Evolutionary conservation across 371 early-diverging fungal species (phyloP).

Genomic region (Apophysomyces variabilis): DNA sequence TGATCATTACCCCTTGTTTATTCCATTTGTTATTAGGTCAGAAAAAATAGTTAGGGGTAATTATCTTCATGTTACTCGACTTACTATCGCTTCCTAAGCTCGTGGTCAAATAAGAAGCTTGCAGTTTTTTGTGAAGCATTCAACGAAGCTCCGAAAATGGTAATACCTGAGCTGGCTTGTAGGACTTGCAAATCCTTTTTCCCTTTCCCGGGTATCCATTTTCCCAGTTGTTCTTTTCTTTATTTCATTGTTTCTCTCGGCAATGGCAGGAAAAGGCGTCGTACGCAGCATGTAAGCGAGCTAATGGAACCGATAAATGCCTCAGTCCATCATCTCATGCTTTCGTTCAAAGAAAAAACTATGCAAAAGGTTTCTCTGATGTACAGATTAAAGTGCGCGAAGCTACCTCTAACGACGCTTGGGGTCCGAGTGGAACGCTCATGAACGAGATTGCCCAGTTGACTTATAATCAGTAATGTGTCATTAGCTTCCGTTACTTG

Average conservation of each 20-base stretch:
- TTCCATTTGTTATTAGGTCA: too few species aligned
- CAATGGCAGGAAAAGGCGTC: slow-evolving; percentile 53
- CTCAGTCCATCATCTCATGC: slow-evolving; percentile 8
- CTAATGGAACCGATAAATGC: background rate
- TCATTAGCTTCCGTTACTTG: background rate
- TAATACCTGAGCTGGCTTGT: background rate
- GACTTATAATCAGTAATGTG: slow-evolving; percentile 80
- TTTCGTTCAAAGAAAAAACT: slow-evolving; percentile 81
- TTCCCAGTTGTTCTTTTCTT: slow-evolving; percentile 5
- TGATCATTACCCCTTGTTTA: too few species aligned
- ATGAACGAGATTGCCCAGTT: slow-evolving; percentile 89
- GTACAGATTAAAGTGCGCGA: slow-evolving; percentile 91
- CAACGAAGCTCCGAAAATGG: slow-evolving; percentile 6
- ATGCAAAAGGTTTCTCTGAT: slow-evolving; percentile 92
- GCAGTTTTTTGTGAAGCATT: background rate
- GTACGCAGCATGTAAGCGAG: slow-evolving; percentile 51
- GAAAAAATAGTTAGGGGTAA: background rate
- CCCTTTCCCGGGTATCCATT: background rate
- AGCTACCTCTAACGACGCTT: slow-evolving; percentile 92
- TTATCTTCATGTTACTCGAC: background rate
- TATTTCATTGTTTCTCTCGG: background rate
- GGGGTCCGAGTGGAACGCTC: slow-evolving; percentile 76
- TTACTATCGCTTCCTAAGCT: background rate
- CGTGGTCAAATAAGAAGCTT: slow-evolving; percentile 1
- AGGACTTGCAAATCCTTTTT: slow-evolving; percentile 11